These are phyloP conservation scores for Penicillium turbatum DNA, from an alignment of 495 filamentous ascomycete species.

Conservation along the genomic window DNA sequence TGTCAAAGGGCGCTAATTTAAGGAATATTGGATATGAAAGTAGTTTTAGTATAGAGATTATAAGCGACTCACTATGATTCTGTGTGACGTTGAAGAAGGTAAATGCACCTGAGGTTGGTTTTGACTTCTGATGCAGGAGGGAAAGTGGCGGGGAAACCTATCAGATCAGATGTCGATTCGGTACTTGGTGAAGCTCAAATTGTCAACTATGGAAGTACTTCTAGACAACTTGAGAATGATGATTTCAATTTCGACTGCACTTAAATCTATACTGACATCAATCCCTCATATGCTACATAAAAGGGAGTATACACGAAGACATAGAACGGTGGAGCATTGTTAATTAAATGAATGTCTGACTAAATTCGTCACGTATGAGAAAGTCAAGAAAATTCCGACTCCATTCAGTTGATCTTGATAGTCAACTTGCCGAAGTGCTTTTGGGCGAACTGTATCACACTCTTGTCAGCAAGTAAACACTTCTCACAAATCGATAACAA, in stretches of 20 bases:
- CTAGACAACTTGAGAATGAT: no score
- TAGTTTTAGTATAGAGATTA: background rate
- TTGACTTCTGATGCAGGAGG: background rate
- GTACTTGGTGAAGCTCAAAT: background rate
- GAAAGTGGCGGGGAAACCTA: constrained; percentile 19
- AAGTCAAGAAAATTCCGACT: background rate
- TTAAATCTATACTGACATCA: background rate
- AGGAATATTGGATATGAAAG: background rate
- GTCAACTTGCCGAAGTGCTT: constrained; percentile 75
- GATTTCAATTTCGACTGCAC: no score
- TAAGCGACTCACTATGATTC: background rate
- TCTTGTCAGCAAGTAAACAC: constrained; percentile 16
- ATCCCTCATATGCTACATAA: no score
- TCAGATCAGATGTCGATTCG: background rate
- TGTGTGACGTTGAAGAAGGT: background rate
- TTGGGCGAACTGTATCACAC: constrained; percentile 54
- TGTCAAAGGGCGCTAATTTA: background rate
- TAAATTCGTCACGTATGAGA: no score
- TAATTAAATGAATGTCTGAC: no score
- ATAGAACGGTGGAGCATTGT: no score
- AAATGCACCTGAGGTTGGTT: background rate
- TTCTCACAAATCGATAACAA: background rate
- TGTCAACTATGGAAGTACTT: no score
- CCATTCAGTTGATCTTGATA: constrained; percentile 56
- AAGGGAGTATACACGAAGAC: no score